These are phyloP conservation scores for Purpureocillium lavendulum DNA, from an alignment of 2,329 filamentous ascomycete genomes.

Conservation along the genomic window DNA sequence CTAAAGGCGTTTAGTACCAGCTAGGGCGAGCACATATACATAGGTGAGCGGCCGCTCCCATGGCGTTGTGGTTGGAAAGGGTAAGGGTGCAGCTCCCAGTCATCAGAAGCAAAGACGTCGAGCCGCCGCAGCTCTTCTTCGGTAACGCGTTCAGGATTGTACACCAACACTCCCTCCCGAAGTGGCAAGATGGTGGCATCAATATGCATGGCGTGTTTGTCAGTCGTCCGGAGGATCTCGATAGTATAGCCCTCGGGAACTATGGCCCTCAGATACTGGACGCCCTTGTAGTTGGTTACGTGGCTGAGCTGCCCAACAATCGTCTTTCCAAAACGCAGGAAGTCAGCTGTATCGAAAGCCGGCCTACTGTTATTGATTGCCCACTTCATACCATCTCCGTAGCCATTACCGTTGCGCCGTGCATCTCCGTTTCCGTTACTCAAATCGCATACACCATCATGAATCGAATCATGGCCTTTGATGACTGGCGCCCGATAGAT, in stretches of 20 bases:
- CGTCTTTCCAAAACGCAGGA: constrained; percentile 22
- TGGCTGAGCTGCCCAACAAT: constrained; percentile 22
- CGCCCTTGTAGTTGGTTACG: constrained; percentile 22
- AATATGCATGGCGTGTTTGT: constrained; percentile 21
- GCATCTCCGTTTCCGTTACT: background rate
- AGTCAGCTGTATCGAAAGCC: constrained; percentile 24
- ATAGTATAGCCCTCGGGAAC: constrained; percentile 18
- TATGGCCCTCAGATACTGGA: constrained; percentile 16
- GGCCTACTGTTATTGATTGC: constrained; percentile 22
- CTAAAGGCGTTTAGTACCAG: constrained; percentile 16
- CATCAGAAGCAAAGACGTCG: constrained; percentile 9
- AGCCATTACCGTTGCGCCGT: background rate
- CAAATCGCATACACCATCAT: constrained; percentile 4
- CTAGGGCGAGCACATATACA: constrained; percentile 19
- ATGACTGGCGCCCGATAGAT: constrained; percentile 8
- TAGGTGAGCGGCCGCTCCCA: constrained; percentile 8
- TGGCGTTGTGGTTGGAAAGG: constrained; percentile 11
- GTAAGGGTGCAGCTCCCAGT: constrained; percentile 18
- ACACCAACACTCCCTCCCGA: constrained; percentile 16
- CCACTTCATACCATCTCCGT: constrained; percentile 10
- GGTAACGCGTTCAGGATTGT: constrained; percentile 15
- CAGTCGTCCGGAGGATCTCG: constrained; percentile 16
- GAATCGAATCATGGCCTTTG: constrained; percentile 12
- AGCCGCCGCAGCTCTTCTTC: constrained; percentile 14
- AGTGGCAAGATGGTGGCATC: constrained; percentile 21